Evolutionary conservation across 2,329 filamentous ascomycete genomes (phyloP).

Genomic region (Paracoccidioides brasiliensis): DNA sequence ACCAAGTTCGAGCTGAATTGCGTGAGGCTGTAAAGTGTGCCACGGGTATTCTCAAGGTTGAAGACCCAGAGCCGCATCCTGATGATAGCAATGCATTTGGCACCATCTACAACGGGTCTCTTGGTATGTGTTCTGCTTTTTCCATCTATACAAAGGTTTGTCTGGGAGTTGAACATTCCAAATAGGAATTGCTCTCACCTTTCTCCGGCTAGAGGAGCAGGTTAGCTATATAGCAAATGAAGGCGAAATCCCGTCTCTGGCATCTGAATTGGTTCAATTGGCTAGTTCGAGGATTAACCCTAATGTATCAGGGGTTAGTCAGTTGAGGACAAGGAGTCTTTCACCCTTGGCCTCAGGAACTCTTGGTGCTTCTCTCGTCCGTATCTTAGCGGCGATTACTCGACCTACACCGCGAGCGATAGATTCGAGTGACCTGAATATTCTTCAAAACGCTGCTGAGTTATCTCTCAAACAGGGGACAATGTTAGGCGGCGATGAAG

Average conservation of each 20-base stretch:
- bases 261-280: conserved; percentile 16
- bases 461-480: conserved; percentile 20
- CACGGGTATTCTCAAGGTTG: conserved; percentile 16
- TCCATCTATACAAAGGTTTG: neutral
- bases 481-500: conserved; percentile 26
- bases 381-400: conserved; percentile 14
- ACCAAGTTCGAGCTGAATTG: conserved; percentile 17
- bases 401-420: conserved; percentile 4
- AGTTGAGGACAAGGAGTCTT: conserved; percentile 12
- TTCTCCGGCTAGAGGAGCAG: conserved; percentile 28
- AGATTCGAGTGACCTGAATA: conserved; percentile 16
- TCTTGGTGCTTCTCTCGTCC: conserved; percentile 18
- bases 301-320: conserved; percentile 2
- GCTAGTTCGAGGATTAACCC: conserved; percentile 19
- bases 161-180: neutral
- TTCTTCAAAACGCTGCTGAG: conserved; percentile 18
- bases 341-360: conserved; percentile 24
- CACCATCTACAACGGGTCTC: conserved; percentile 20
- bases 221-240: conserved; percentile 14
- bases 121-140: conserved; percentile 16
- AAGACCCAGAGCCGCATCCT: conserved; percentile 14
- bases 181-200: conserved; percentile 25
- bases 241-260: conserved; percentile 4
- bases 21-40: conserved; percentile 19
- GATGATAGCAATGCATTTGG: conserved; percentile 14